phyloP scores from a whole-genome alignment of 139 green algal species.

The Asterochloris sp. region DNA sequence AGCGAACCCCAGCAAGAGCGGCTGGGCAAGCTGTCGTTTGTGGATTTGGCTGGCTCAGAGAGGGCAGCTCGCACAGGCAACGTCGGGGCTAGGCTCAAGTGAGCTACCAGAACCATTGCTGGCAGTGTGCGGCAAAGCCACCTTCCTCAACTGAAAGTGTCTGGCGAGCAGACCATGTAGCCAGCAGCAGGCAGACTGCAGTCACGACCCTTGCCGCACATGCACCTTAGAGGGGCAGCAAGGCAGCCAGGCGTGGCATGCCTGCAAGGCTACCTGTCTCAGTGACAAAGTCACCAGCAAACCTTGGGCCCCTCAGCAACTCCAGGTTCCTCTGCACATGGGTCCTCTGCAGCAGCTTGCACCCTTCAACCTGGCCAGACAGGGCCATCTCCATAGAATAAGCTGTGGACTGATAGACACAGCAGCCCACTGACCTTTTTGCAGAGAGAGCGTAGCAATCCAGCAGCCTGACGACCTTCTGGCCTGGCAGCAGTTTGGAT shows the following conservation, averaged over 20 bases:
- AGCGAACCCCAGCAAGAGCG: neutral
- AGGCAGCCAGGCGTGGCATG: neutral
- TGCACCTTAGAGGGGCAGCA: neutral
- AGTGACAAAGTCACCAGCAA: too few species aligned
- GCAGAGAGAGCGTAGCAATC: too few species aligned
- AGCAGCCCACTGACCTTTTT: too few species aligned
- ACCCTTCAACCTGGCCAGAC: too few species aligned
- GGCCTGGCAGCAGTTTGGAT: neutral
- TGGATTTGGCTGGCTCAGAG: slow-evolving; percentile 79
- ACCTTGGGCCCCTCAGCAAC: too few species aligned
- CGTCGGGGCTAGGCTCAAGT: slow-evolving; percentile 63
- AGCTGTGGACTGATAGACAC: too few species aligned
- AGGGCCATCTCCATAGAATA: too few species aligned
- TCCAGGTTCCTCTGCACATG: too few species aligned
- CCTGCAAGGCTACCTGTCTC: neutral
- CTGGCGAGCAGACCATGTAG: neutral
- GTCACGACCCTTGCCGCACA: neutral
- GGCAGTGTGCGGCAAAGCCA: neutral
- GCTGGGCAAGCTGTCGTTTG: slow-evolving; percentile 54
- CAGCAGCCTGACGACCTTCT: too few species aligned
- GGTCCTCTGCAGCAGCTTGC: too few species aligned
- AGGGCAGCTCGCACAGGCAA: slow-evolving; percentile 63
- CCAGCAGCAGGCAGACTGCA: neutral
- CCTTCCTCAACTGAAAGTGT: neutral
- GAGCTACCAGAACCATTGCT: neutral